phyloP scores from a whole-genome alignment of 129 eudicot genomes.

The Chrysanthemum seticuspe region DNA sequence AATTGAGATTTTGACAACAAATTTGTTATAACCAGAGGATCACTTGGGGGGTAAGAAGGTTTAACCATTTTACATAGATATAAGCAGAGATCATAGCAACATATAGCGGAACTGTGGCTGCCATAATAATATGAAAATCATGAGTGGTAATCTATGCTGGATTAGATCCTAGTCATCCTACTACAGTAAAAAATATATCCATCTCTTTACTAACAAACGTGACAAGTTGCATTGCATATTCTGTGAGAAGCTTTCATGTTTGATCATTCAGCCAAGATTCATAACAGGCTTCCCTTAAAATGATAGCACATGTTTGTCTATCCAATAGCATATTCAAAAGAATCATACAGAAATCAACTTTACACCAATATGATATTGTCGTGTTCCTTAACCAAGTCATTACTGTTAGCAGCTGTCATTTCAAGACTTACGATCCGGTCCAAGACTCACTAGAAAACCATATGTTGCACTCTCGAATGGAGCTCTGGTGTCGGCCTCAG shows the following conservation, averaged over 20 bases:
- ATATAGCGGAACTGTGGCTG: slow-evolving; percentile 61
- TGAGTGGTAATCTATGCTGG: slow-evolving; percentile 23
- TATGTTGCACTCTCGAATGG: slow-evolving; percentile 62
- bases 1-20: slow-evolving; percentile 54
- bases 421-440: too few species aligned
- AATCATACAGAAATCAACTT: slow-evolving; percentile 9
- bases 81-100: slow-evolving; percentile 68
- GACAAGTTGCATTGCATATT: slow-evolving; percentile 37
- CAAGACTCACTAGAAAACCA: too few species aligned
- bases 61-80: slow-evolving; percentile 56
- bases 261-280: slow-evolving; percentile 23
- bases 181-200: slow-evolving; percentile 16
- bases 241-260: slow-evolving; percentile 43
- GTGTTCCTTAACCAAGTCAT: too few species aligned
- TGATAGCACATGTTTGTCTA: slow-evolving; percentile 27
- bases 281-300: slow-evolving; percentile 26
- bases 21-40: slow-evolving; percentile 73
- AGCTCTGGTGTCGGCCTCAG: slow-evolving; percentile 79
- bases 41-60: slow-evolving; percentile 55
- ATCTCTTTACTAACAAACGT: slow-evolving; percentile 22
- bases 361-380: too few species aligned
- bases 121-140: slow-evolving; percentile 59
- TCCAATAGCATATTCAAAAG: slow-evolving; percentile 16
- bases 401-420: too few species aligned
- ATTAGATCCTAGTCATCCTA: not conserved